These are phyloP conservation scores for Paracoccidioides lutzii DNA, from an alignment of 2,329 filamentous ascomycete species.

Conservation along the genomic window DNA sequence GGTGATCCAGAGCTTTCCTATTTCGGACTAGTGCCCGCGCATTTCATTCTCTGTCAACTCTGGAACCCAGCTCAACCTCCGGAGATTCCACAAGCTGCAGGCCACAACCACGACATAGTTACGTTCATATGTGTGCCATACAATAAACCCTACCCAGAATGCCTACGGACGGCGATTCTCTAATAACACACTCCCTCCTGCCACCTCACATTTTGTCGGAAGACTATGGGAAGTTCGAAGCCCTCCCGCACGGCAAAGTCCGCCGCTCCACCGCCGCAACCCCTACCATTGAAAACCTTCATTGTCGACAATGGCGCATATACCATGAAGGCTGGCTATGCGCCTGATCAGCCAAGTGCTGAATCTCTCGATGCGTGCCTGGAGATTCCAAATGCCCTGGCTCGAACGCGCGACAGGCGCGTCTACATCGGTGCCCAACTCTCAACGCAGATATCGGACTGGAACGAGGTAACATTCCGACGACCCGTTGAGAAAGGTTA, in stretches of 20 bases:
- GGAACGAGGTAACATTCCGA: slow-evolving; percentile 75
- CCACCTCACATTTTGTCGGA: neutral
- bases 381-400: slow-evolving; percentile 77
- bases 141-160: too few species aligned
- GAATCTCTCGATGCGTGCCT: slow-evolving; percentile 41
- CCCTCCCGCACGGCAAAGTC: slow-evolving; percentile 35
- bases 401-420: slow-evolving; percentile 64
- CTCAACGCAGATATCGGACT: slow-evolving; percentile 61
- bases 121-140: too few species aligned
- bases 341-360: slow-evolving; percentile 25
- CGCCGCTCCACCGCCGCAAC: slow-evolving; percentile 37
- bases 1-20: too few species aligned
- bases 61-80: too few species aligned
- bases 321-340: slow-evolving; percentile 81
- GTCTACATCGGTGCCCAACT: slow-evolving; percentile 71
- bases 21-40: too few species aligned
- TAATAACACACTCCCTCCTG: neutral
- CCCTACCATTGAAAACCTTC: slow-evolving; percentile 54
- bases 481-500: slow-evolving; percentile 89
- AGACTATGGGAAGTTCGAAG: slow-evolving; percentile 23
- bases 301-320: slow-evolving; percentile 89
- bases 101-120: too few species aligned
- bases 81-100: too few species aligned
- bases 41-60: too few species aligned
- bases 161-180: neutral